Conservation (phyloP, 2,329 filamentous ascomycete genomes). For the Trichoderma breve region DNA sequence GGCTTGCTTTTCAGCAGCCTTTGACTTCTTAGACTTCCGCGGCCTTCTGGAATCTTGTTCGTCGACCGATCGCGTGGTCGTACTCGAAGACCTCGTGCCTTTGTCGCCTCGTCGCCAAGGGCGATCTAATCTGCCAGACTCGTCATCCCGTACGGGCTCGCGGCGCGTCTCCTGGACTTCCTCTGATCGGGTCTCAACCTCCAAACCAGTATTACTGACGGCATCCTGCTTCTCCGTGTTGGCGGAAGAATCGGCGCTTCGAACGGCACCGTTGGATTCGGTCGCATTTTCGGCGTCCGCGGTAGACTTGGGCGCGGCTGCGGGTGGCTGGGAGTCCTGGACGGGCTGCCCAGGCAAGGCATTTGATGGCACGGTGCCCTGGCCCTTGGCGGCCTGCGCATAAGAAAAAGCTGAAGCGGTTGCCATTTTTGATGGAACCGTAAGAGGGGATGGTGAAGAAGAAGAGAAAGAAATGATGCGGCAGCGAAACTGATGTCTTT, state of each 20-base stretch:
- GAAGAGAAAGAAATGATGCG: conserved; percentile 30
- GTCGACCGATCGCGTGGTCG: conserved; percentile 64
- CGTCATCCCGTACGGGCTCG: conserved; percentile 40
- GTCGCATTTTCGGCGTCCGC: conserved; percentile 26
- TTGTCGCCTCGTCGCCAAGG: conserved; percentile 44
- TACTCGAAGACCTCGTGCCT: conserved; percentile 59
- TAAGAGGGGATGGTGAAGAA: neutral
- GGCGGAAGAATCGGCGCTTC: conserved; percentile 26
- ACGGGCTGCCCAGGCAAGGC: conserved; percentile 27
- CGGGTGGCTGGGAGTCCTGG: conserved; percentile 31
- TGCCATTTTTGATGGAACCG: conserved; percentile 45
- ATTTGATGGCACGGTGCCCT: conserved; percentile 43
- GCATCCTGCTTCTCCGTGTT: conserved; percentile 35
- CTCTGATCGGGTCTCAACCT: conserved; percentile 38
- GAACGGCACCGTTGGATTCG: conserved; percentile 29
- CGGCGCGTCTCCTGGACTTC: conserved; percentile 33
- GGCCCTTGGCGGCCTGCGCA: conserved; percentile 89
- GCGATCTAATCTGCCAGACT: conserved; percentile 39
- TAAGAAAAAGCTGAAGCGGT: conserved; percentile 75
- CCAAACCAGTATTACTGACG: conserved; percentile 37
- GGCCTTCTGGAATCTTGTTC: conserved; percentile 47
- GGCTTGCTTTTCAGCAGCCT: conserved; percentile 41
- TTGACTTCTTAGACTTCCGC: conserved; percentile 63
- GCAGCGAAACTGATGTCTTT: conserved; percentile 23
- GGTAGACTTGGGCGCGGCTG: conserved; percentile 30